These are phyloP conservation scores for Dendryphion nanum DNA, from an alignment of 2,329 filamentous ascomycete genomes.

Conservation along the genomic window DNA sequence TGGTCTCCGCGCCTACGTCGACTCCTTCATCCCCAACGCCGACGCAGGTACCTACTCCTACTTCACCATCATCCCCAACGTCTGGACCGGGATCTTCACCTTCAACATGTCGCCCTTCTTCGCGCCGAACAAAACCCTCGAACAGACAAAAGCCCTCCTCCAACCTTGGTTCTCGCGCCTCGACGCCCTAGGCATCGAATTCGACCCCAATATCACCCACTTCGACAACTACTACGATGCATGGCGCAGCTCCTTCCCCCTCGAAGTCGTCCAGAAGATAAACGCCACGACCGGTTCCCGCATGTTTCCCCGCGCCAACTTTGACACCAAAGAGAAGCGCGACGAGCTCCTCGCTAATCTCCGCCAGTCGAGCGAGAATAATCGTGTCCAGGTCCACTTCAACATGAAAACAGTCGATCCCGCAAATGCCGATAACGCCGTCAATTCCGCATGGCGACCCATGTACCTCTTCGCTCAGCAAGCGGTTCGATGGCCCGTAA, in stretches of 20 bases:
- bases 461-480: constrained; percentile 27
- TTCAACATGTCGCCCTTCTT: constrained; percentile 38
- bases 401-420: constrained; percentile 34
- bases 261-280: constrained; percentile 32
- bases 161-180: constrained; percentile 33
- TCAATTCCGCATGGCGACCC: constrained; percentile 29
- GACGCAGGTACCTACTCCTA: constrained; percentile 37
- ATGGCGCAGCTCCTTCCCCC: constrained; percentile 34
- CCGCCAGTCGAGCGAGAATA: constrained; percentile 33
- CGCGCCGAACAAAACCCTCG: constrained; percentile 31
- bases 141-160: constrained; percentile 27
- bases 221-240: constrained; percentile 32
- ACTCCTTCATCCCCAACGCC: constrained; percentile 35
- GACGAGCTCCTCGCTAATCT: constrained; percentile 27
- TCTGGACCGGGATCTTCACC: constrained; percentile 28
- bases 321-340: constrained; percentile 30
- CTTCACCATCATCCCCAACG: constrained; percentile 28
- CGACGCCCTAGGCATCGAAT: constrained; percentile 24
- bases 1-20: constrained; percentile 26
- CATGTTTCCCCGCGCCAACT: constrained; percentile 34
- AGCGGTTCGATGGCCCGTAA: constrained; percentile 32
- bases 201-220: constrained; percentile 35
- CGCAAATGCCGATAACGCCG: constrained; percentile 28
- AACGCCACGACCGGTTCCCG: constrained; percentile 34
- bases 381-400: constrained; percentile 35